Percentiles rank a stretch among this genome's conserved stretches.
Conservation (phyloP, 192 early-diverging fungal species). For the Backusella circina region DNA sequence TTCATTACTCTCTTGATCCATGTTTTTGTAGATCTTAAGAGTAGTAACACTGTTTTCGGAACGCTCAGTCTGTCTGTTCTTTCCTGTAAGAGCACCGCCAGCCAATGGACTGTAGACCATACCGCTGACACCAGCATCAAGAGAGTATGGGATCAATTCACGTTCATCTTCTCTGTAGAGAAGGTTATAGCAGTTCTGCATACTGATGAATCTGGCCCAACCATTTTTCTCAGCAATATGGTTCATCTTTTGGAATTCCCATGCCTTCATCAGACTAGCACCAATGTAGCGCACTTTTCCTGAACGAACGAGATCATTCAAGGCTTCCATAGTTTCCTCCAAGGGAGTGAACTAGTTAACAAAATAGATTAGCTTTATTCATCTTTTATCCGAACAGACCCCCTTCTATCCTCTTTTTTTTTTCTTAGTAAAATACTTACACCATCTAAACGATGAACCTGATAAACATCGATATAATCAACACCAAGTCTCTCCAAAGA, state of each 20-base stretch:
- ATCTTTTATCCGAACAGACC: background rate
- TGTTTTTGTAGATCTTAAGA: background rate
- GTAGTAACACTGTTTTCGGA: background rate
- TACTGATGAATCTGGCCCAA: constrained; percentile 23
- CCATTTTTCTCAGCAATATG: constrained; percentile 35
- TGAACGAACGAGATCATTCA: constrained; percentile 60
- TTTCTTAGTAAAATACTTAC: background rate
- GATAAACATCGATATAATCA: constrained; percentile 72
- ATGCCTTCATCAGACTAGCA: constrained; percentile 35
- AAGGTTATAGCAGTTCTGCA: constrained; percentile 36
- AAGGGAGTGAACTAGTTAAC: constrained; percentile 46
- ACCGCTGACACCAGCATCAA: constrained; percentile 25
- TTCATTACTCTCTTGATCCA: background rate
- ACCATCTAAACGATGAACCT: constrained; percentile 66
- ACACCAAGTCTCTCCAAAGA: constrained; percentile 62
- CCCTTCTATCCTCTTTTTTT: too few species aligned
- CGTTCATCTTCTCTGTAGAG: constrained; percentile 41
- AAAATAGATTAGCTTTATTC: background rate
- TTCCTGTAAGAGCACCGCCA: constrained; percentile 21
- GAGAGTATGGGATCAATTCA: constrained; percentile 35
- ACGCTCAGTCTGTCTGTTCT: constrained; percentile 13
- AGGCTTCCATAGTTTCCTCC: constrained; percentile 68
- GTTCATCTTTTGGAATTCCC: constrained; percentile 36
- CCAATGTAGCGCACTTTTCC: constrained; percentile 56
- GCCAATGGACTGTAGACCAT: constrained; percentile 32